Percentiles rank a stretch among this genome's conserved stretches.
These are phyloP conservation scores for Mycena rosella DNA, from an alignment of 768 basidiomycete genomes.

Conservation along the genomic window DNA sequence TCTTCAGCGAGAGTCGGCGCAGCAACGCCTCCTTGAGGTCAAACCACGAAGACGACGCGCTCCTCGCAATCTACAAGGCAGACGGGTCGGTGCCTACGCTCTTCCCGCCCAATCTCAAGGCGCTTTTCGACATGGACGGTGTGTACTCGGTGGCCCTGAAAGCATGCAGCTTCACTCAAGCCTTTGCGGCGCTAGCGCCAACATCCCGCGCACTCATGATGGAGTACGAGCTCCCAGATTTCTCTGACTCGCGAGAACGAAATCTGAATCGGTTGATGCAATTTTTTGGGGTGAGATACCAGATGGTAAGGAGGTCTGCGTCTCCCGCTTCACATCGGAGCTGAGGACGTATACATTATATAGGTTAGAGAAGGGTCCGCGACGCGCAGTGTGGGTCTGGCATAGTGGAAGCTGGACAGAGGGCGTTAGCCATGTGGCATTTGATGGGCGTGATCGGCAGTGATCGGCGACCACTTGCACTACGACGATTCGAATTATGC, in stretches of 20 bases:
- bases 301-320: slow-evolving; percentile 46
- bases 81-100: slow-evolving; percentile 60
- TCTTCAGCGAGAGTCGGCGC: slow-evolving; percentile 67
- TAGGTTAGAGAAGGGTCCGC: slow-evolving; percentile 31
- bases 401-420: no score
- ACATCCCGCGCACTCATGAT: slow-evolving; percentile 44
- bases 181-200: slow-evolving; percentile 29
- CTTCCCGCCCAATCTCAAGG: slow-evolving; percentile 66
- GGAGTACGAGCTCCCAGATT: slow-evolving; percentile 48
- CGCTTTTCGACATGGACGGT: slow-evolving; percentile 68
- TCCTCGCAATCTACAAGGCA: slow-evolving; percentile 62
- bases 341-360: neutral
- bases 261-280: slow-evolving; percentile 55
- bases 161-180: neutral
- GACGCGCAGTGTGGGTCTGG: slow-evolving; percentile 26
- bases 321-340: neutral
- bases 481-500: no score
- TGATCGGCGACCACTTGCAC: no score
- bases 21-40: slow-evolving; percentile 62
- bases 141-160: slow-evolving; percentile 32
- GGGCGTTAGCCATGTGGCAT: no score
- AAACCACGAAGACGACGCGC: slow-evolving; percentile 52
- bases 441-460: no score
- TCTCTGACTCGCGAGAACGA: slow-evolving; percentile 45
- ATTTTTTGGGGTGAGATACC: slow-evolving; percentile 50